Conservation (phyloP, 805 yeast species). For the Candida sonorensis region DNA sequence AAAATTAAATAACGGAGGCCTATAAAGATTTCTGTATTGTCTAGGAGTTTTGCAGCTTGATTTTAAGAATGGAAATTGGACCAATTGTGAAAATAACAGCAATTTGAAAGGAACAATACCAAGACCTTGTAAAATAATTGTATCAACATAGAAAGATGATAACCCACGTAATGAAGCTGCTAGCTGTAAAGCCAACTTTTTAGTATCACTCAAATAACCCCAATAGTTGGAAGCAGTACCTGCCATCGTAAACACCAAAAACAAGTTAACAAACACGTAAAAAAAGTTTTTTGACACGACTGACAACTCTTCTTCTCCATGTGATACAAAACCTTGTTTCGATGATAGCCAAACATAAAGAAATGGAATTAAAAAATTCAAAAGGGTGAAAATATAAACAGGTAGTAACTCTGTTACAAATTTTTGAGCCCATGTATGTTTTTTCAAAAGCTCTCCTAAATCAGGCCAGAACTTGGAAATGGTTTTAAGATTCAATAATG, state of each 20-base stretch:
- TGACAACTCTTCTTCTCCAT: conserved; percentile 87
- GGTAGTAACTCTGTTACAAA: conserved; percentile 87
- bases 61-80: conserved; percentile 65
- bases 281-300: conserved; percentile 90
- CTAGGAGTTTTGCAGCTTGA: conserved; percentile 72
- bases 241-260: conserved; percentile 87
- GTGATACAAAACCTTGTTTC: conserved; percentile 83
- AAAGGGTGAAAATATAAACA: conserved; percentile 79
- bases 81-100: conserved; percentile 70
- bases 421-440: conserved; percentile 65
- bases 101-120: conserved; percentile 89
- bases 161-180: conserved; percentile 77
- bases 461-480: conserved; percentile 79
- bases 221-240: conserved; percentile 82
- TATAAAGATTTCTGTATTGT: conserved; percentile 66
- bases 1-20: conserved; percentile 88
- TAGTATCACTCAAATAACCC: conserved; percentile 81
- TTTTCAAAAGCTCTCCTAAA: conserved; percentile 59
- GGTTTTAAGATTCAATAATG: conserved; percentile 71
- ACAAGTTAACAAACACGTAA: conserved; percentile 88
- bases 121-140: conserved; percentile 72
- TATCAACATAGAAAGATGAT: conserved; percentile 84
- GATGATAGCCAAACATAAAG: conserved; percentile 77
- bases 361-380: conserved; percentile 80
- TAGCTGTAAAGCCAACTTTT: conserved; percentile 77